Evolutionary conservation across 2,329 filamentous ascomycete genomes (phyloP), one percentile per base, ranked within the genome.

Genomic region (Beauveria sp.): DNA sequence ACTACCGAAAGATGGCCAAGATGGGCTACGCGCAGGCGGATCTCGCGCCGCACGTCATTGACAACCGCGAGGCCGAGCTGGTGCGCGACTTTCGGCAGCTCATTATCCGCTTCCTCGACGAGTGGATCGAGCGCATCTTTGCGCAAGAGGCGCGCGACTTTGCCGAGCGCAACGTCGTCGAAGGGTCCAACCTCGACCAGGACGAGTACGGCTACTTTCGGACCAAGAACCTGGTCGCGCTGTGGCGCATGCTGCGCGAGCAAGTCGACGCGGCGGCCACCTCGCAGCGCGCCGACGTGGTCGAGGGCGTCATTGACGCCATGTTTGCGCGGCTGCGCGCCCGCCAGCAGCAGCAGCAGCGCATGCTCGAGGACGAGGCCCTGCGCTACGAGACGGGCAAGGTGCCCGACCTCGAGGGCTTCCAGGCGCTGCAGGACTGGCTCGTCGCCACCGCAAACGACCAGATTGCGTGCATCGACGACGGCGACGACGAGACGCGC

Each of bases 241-340:
- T 97, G 80, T 99, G 96, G 92, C 89, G 92, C 63, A 97, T 99
- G 92, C 80, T 99, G 64, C 87, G 90, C 66, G 93, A 99, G 74
- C 94, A 99, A 74, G 84, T 96, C 40, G 85, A 89, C 64, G 91
- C 92, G 0, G 92, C 92, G 5, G 87, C 86, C 46, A 89, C 90
- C 68, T 96, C 92, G 50, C 84, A 92, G 70, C 89, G 94, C 56
- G 84, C 87, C 60, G 94, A 97, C 70, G 92, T 99, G 0, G 88
- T 93, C 9, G 93, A 97, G 76, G 94, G 94, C 64, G 92, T 97
- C 43, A 87, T 97, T 55, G 94, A 97, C 72, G 89, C 92, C 71
- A 97, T 97, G 91, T 93, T 97, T 76, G 81, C 90, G 55, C 87
- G 92, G 16, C 82, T 99, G 47, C 90, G 92, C 66, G 79, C 82